phyloP scores from a whole-genome alignment of 306 rosid species.

The Corylus americana region DNA sequence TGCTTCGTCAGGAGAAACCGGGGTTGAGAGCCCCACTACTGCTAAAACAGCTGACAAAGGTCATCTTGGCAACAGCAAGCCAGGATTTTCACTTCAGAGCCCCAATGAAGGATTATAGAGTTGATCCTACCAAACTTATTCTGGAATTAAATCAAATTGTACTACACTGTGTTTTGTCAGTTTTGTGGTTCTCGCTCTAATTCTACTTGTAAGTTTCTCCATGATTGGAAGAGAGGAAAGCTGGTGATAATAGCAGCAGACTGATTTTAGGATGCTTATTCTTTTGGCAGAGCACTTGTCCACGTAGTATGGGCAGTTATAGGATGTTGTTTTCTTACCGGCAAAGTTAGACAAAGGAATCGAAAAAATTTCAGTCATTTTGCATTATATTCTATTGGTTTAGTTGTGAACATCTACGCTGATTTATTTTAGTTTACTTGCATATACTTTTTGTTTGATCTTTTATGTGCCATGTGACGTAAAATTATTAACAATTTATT shows the following conservation, averaged over 20 bases:
- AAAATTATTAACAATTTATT: too few relatives aligned
- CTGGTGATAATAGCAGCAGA: background rate
- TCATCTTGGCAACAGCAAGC: conserved; percentile 14
- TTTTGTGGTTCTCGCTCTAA: conserved; percentile 19
- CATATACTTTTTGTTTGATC: too few relatives aligned
- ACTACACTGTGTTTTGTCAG: conserved; percentile 12
- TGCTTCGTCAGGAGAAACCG: conserved; percentile 34
- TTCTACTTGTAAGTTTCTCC: background rate
- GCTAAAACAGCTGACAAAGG: conserved; percentile 15
- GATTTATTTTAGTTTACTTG: too few relatives aligned
- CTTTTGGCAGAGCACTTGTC: conserved; percentile 8
- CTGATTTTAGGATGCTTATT: background rate
- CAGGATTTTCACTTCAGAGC: conserved; percentile 71
- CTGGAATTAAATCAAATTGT: conserved; percentile 17
- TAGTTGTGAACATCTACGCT: too few relatives aligned
- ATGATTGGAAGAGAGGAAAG: conserved; percentile 2
- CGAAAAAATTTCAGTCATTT: background rate
- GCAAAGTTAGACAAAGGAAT: background rate
- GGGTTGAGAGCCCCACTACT: conserved; percentile 22
- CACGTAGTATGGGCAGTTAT: background rate
- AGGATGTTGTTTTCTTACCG: background rate
- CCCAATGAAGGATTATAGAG: conserved; percentile 41
- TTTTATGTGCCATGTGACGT: too few relatives aligned
- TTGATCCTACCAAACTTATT: conserved; percentile 18
- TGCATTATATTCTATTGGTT: background rate